Conservation (phyloP, 2,329 filamentous ascomycete genomes). For the Colletotrichum sp. region DNA sequence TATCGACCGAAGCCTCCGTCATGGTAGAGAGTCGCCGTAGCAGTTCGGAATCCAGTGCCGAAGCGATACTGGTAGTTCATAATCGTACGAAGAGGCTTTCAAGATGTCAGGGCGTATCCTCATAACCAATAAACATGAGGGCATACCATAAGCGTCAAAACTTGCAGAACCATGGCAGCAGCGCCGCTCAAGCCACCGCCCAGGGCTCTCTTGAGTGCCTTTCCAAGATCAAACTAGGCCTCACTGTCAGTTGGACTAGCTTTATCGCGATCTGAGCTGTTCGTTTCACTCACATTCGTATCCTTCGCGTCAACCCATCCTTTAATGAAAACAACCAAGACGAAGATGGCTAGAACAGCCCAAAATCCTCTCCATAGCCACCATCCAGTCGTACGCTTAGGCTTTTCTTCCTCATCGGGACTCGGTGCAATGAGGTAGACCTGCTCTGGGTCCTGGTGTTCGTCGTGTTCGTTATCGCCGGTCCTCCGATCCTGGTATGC, state of each 20-base stretch:
- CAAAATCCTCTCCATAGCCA: slow-evolving; percentile 41
- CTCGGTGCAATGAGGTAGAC: neutral
- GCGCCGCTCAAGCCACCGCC: slow-evolving; percentile 52
- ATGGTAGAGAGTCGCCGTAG: slow-evolving; percentile 43
- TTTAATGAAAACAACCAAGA: slow-evolving; percentile 45
- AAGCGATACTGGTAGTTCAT: slow-evolving; percentile 59
- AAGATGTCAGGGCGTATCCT: neutral
- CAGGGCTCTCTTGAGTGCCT: slow-evolving; percentile 48
- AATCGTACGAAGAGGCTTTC: slow-evolving; percentile 51
- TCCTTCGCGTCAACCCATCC: slow-evolving; percentile 50
- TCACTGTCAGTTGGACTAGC: neutral
- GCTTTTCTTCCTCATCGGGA: neutral
- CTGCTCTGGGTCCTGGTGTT: slow-evolving; percentile 12
- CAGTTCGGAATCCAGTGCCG: slow-evolving; percentile 43
- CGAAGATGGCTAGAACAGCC: slow-evolving; percentile 32
- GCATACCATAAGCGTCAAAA: slow-evolving; percentile 50
- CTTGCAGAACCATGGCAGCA: slow-evolving; percentile 53
- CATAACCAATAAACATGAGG: neutral
- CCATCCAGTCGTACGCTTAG: slow-evolving; percentile 26
- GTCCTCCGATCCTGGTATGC: neutral
- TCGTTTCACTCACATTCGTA: slow-evolving; percentile 37
- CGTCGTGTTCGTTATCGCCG: slow-evolving; percentile 1
- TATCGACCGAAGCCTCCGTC: slow-evolving; percentile 48
- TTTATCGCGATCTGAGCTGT: neutral
- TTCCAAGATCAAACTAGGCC: slow-evolving; percentile 46